Base-by-base conservation (phyloP, 805 yeast genomes). In the Cyberlindnera maritima region DNA sequence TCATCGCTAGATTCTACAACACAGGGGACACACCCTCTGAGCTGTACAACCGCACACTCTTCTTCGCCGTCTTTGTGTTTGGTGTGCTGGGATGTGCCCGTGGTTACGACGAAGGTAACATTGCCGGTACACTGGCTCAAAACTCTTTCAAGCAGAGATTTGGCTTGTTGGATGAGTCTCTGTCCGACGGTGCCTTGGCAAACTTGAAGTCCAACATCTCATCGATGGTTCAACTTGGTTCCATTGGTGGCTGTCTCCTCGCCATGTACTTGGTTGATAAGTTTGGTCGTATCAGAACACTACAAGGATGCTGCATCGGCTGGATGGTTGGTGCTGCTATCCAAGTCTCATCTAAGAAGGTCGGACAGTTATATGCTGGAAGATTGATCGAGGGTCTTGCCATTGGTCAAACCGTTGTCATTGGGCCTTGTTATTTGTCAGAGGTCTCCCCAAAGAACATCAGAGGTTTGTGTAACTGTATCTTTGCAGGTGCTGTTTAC, bases 401-500 rank as follows among this genome's bases (percentile, higher is more conserved):
- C 20, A 66, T 79, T 44, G 83, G 85, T 15, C 77, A 77, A 54
- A 74, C 83, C 9, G 73, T 76, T 10, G 77, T 79, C 15, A 68
- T 75, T 49, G 83, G 82, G 4, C 83, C 83, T 13, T 68, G 77
- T 42, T 78, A 77, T 54, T 58, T 77, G 39, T 70, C 80, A 3
- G 85, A 79, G 57, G 70, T 75, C 32, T 67, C 82, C 14, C 83
- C 85, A 17, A 67, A 70, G 36, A 63, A 72, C 28, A 71, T 75
- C 46, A 68, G 84, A 61, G 83, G 83, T 36, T 53, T 75, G 42
- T 72, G 78, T 56, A 72, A 70, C 40, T 74, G 79, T 64, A 62
- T 77, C 32, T 80, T 77, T 56, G 74, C 81, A 3, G 83, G 84
- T 49, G 76, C 80, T 10, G 83, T 79, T 31, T 79, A 79, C 54